Base-by-base conservation (phyloP, 2,329 filamentous ascomycete species). In the Phialophora chinensis region DNA sequence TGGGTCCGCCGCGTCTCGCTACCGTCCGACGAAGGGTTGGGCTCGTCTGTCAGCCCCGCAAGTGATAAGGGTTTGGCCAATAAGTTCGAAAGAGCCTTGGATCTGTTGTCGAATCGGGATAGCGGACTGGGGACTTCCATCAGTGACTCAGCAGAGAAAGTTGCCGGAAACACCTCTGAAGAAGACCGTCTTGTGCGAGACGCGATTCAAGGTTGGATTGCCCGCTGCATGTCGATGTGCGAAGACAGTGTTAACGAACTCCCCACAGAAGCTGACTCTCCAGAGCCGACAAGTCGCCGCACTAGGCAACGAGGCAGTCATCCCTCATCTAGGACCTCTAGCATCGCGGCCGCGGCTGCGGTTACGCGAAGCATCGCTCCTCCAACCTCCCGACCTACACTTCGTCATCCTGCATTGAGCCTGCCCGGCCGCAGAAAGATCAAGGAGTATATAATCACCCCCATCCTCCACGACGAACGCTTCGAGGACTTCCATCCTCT, bases 11-110 rank as follows among this genome's bases (percentile, higher is more conserved):
- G 86, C 85, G 65, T 87, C 87, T 59, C 74, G 84, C 85, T 68
- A 74, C 88, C 73, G 66, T 95, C 92, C 17, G 93, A 97, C 81
- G 96, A 93, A 77, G 93, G 92, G 62, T 83, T 97, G 70, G 93
- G 93, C 60, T 91, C 92, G 52, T 97, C 93, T 50, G 84, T 97
- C 74, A 90, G 87, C 56, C 84, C 81, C 38, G 78, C 80, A 63
- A 69, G 75, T 52, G 85, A 87, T 76, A 77, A 81, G 71, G 77
- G 78, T 56, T 49, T 73, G 74, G 65, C 69, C 74, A 75, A 77
- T 76, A 71, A 81, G 79, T 70, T 73, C 35, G 69, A 71, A 62
- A 71, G 69, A 65, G 69, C 69, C 78, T 79, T 69, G 70, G 84
- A 80, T 58, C 77, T 79, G 72, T 80, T 79, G 63, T 72, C 68